Evolutionary conservation across 2,329 filamentous ascomycete genomes (phyloP).

Genomic region (Fusarium gaditjirri): DNA sequence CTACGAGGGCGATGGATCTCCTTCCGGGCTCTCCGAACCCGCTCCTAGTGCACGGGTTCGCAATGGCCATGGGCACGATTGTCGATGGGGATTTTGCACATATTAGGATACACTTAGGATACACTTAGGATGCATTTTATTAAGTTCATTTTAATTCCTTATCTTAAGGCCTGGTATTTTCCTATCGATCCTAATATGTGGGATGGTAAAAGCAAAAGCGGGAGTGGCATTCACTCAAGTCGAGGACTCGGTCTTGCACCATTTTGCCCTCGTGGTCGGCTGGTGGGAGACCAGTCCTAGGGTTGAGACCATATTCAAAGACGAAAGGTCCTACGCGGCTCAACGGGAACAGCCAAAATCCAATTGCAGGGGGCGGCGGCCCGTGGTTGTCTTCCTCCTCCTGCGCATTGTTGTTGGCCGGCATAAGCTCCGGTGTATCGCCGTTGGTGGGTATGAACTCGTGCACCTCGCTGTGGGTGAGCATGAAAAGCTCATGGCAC

Average conservation of each 20-base stretch:
- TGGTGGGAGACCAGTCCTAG: not conserved
- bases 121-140: no score
- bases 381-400: not conserved
- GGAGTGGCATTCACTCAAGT: not conserved
- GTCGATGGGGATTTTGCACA: no score
- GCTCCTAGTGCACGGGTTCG: no score
- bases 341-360: not conserved
- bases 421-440: not conserved
- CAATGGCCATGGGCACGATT: no score
- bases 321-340: not conserved
- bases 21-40: no score
- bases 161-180: no score
- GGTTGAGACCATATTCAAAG: not conserved
- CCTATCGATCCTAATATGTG: not conserved
- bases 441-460: not conserved
- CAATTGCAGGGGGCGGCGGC: not conserved
- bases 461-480: not conserved
- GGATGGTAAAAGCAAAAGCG: not conserved
- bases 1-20: no score
- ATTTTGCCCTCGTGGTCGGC: fast-evolving
- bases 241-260: not conserved
- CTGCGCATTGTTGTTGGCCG: not conserved
- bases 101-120: no score
- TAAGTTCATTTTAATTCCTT: no score
- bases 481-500: not conserved